phyloP scores from a whole-genome alignment of 305 asterid genomes.

The Solanum hybrid region DNA sequence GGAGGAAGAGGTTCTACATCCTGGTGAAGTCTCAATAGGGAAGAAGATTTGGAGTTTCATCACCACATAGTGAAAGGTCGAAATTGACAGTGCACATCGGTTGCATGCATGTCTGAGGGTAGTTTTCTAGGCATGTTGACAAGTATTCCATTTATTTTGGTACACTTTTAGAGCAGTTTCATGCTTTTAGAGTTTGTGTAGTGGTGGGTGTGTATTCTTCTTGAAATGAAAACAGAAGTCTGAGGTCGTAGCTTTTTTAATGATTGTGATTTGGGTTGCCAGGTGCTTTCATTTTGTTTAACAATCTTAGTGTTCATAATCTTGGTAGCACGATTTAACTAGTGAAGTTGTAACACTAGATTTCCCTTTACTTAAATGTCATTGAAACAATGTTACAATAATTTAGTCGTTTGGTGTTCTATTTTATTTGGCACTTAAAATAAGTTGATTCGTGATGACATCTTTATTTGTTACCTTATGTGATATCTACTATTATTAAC shows the following conservation, averaged over 20 bases:
- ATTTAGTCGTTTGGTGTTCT: background rate
- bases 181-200: background rate
- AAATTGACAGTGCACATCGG: background rate
- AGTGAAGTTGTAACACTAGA: constrained; percentile 1
- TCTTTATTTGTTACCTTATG: background rate
- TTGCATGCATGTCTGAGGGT: constrained; percentile 1
- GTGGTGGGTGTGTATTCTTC: constrained; percentile 2
- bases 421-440: background rate
- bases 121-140: constrained; percentile 2
- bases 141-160: background rate
- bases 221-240: background rate
- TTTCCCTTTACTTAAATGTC: background rate
- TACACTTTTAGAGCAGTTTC: background rate
- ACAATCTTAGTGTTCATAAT: background rate
- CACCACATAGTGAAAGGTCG: constrained; percentile 38
- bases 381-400: background rate
- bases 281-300: background rate
- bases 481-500: background rate
- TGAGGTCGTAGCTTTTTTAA: background rate
- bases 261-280: background rate
- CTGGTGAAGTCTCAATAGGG: constrained; percentile 81
- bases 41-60: constrained; percentile 93
- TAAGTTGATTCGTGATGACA: background rate
- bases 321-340: background rate
- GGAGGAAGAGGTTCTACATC: constrained; percentile 60